A percentile compares a stretch with the other conserved stretches of the same genome.
These are phyloP conservation scores for Senecio squalidus DNA, from an alignment of 140 eudicot genomes.

Conservation along the genomic window DNA sequence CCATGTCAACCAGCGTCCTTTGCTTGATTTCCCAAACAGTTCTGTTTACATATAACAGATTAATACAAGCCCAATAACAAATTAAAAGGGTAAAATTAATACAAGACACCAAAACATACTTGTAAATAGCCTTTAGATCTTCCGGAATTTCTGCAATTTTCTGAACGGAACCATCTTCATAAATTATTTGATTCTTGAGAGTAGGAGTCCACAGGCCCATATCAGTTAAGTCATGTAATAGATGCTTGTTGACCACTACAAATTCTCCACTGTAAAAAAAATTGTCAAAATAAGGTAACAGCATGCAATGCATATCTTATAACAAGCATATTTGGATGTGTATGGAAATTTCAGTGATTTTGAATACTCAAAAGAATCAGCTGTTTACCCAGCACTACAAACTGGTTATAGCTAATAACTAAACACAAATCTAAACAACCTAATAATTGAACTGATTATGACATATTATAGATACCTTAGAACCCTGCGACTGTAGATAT, in stretches of 20 bases:
- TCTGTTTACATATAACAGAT: conserved; percentile 28
- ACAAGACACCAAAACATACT: conserved; percentile 35
- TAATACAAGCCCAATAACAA: background rate
- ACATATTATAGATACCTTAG: conserved; percentile 47
- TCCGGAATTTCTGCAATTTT: conserved; percentile 77
- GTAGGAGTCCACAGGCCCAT: conserved; percentile 97
- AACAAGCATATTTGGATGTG: no score
- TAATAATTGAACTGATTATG: no score
- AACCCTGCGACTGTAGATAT: conserved; percentile 91
- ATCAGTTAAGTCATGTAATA: conserved; percentile 82
- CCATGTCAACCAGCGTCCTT: conserved; percentile 89
- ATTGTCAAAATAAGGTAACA: background rate
- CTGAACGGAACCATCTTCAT: conserved; percentile 91
- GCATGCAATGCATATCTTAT: background rate
- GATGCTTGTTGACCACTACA: conserved; percentile 96
- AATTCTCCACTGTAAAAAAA: conserved; percentile 79
- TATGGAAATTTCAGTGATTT: no score
- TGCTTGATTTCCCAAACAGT: conserved; percentile 99
- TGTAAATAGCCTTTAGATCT: conserved; percentile 59
- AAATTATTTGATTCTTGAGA: conserved; percentile 73
- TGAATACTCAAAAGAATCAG: no score
- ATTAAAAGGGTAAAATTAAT: background rate
- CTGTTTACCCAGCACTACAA: no score
- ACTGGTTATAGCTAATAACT: no score
- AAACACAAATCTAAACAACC: no score